Evolutionary conservation across 2,329 filamentous ascomycete species (phyloP).

Genomic region (Curvularia lunata): DNA sequence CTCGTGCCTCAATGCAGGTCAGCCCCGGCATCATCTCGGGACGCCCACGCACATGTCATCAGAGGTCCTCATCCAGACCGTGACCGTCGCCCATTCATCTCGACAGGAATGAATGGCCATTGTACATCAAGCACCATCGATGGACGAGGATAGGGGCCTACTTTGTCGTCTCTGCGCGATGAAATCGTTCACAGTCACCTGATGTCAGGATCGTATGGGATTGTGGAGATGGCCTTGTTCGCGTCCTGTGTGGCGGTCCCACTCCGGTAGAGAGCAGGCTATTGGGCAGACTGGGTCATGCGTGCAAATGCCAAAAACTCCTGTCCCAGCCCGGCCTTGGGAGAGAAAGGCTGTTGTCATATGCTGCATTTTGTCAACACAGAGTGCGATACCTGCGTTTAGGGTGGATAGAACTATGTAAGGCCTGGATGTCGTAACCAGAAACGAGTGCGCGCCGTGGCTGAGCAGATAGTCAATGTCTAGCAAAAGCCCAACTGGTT

Average conservation of each 20-base stretch:
- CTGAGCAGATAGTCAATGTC: constrained; percentile 1
- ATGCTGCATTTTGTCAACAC: background rate
- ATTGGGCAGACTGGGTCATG: constrained; percentile 5
- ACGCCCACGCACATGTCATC: constrained; percentile 17
- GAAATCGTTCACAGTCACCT: background rate
- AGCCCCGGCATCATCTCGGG: constrained; percentile 17
- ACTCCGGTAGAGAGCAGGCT: background rate
- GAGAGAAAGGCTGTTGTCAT: background rate
- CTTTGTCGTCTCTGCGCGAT: background rate
- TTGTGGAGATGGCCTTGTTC: background rate
- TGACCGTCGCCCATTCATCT: constrained; percentile 8
- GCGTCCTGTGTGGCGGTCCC: constrained; percentile 2
- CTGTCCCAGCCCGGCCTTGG: background rate
- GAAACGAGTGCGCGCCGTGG: constrained; percentile 6
- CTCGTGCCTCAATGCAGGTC: constrained; percentile 22
- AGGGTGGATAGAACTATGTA: constrained; percentile 5
- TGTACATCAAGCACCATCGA: background rate
- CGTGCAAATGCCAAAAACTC: constrained; percentile 1
- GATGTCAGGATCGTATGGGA: background rate
- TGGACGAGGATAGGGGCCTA: background rate
- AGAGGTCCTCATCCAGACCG: constrained; percentile 8
- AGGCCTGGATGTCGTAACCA: background rate
- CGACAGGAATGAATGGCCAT: background rate
- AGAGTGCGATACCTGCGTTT: constrained; percentile 2
- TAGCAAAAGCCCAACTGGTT: background rate